Base-by-base conservation (phyloP, 192 early-diverging fungal genomes). In the Backusella australiensis region DNA sequence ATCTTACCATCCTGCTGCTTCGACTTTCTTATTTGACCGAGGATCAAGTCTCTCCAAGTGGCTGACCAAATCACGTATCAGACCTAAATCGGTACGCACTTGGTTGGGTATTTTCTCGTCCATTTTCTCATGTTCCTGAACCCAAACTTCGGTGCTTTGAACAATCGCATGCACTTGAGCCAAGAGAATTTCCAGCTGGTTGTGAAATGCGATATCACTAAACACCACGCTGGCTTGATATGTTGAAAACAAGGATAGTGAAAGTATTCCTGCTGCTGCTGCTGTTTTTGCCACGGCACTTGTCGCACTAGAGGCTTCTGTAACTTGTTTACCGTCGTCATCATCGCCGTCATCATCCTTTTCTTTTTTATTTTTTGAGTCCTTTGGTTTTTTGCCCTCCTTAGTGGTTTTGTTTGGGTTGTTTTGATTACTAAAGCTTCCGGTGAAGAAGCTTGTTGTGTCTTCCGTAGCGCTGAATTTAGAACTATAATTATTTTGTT, bases 111-210 rank as follows among this genome's bases (percentile, higher is more conserved):
- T 78, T 29, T 76, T 73, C 29, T 82, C 77, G 4, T 66, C 67
- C 35, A 82, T 39, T 42, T 81, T 70, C 44, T 81, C 78, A 59
- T 80, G 78, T 65, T 87, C 85, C 38, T 80, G 81, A 26, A 85
- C 84, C 86, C 86, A 87, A n/a, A 77, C 82, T 53, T 83, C 74
- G 1, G 83, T 85, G 34, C 82, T 84, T 42, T 85, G 77, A 26
- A 85, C 29, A 6, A 86, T 82, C 9, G 69, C 67, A 21, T 84
- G 69, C 9, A 85, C 85, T 34, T 87, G 86, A 0, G 44, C 70
- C 15, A 86, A 71, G 3, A 87, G 69, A 12, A 81, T n/a, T 56
- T 86, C 85, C 7, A 87, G 66, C 34, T 87, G 86, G 67, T 84
- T 71, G 52, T 87, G 86, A 67, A 87, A 87, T 8, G 69, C 77